Evolutionary conservation across 1,284 basidiomycete genomes (phyloP), one percentile per base, ranked within the genome.

Genomic region (Ganoderma lingzhi): DNA sequence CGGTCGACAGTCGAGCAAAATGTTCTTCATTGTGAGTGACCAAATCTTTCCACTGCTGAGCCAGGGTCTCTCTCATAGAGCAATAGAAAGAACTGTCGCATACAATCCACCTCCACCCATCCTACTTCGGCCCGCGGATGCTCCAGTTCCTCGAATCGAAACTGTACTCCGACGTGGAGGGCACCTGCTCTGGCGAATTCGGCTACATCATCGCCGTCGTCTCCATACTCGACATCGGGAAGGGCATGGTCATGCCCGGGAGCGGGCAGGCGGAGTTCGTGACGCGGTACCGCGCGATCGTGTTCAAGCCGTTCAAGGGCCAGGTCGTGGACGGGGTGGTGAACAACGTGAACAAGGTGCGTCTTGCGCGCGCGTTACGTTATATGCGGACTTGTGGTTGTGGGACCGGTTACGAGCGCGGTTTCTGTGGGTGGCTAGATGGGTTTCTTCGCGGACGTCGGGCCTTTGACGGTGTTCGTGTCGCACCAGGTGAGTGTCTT

Each of bases 131-230:
- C 17, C 96, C 97, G 6, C 93, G 94, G 71, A 96, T 99, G 90
- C 88, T 95, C 70, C 93, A 95, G 74, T 98, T 96, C 82, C 89
- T 99, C 69, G 91, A 96, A 79, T 92, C 93, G 67, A 98, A 98
- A 82, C 88, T 99, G 32, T 96, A 97, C 79, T 91, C 95, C 28
- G 97, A 99, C 80, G 97, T 99, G 69, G 97, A 99, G 81, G 97
- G 97, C 45, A 98, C 97, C 63, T 99, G 97, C 79, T 96, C 94
- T 51, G 97, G 97, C 64, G 92, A 94, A 77, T 95, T 97, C 75
- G 97, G 96, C 71, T 99, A 98, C 83, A 98, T 99, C 83, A 97
- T 99, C 78, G 94, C 96, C 37, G 97, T 99, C 51, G 91, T 98
- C 41, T 92, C 90, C 44, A 94, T 97, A 75, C 85, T 93, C 64